Evolutionary conservation across 2,329 filamentous ascomycete genomes (phyloP).

Genomic region (Sporothrix brasiliensis): DNA sequence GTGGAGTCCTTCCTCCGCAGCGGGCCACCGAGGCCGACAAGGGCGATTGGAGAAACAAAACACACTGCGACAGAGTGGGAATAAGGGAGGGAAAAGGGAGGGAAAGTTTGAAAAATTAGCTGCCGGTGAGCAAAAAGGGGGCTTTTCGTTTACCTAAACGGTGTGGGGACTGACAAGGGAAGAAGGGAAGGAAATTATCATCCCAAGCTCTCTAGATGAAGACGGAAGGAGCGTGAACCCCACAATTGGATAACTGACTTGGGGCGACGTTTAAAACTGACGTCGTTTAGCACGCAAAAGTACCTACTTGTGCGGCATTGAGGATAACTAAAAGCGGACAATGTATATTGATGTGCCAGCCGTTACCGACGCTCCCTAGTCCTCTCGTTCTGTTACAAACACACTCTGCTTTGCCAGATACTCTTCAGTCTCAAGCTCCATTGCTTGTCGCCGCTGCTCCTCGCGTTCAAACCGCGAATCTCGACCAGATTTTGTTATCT

Average conservation of each 20-base stretch:
- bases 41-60: neutral
- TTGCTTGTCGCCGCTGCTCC: neutral
- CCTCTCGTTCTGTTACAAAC: neutral
- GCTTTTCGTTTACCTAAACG: neutral
- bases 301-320: too few relatives aligned
- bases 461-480: neutral
- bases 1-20: neutral
- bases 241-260: too few relatives aligned
- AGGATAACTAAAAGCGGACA: too few relatives aligned
- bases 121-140: conserved; percentile 7
- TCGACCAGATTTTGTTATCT: neutral
- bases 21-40: neutral
- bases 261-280: too few relatives aligned
- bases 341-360: too few relatives aligned
- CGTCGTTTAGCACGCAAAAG: too few relatives aligned
- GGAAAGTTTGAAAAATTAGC: neutral
- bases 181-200: neutral
- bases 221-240: conserved; percentile 3
- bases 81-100: neutral
- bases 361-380: neutral
- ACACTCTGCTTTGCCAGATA: neutral
- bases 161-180: neutral
- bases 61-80: neutral
- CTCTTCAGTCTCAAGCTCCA: neutral
- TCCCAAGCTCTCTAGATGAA: neutral